Conservation (phyloP, 306 rosid species). For the Vigna angularis region DNA sequence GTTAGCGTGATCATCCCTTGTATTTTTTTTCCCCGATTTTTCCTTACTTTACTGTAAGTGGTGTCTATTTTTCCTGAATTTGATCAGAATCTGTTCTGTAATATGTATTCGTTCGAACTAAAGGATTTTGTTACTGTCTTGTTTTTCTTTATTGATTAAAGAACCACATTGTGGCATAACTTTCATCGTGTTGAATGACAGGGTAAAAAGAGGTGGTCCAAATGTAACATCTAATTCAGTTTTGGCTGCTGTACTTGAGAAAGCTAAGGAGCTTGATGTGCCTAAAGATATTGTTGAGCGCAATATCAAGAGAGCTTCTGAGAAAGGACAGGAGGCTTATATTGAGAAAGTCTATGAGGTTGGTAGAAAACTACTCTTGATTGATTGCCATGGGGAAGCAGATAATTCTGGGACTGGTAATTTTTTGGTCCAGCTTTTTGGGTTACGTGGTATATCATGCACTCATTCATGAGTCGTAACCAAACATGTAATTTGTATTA, state of each 20-base stretch:
- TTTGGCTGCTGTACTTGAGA: constrained; percentile 79
- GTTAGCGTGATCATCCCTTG: not conserved
- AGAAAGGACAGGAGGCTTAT: constrained; percentile 93
- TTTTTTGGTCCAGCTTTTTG: constrained; percentile 21
- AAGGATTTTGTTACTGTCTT: constrained; percentile 29
- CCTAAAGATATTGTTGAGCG: constrained; percentile 91
- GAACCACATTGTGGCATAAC: constrained; percentile 23
- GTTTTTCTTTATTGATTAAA: constrained; percentile 3
- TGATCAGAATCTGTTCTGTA: not conserved
- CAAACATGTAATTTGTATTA: not conserved
- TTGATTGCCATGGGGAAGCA: constrained; percentile 31
- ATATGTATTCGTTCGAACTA: constrained; percentile 28
- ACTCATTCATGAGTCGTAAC: not conserved
- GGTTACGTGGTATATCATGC: not conserved
- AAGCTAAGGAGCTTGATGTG: constrained; percentile 95
- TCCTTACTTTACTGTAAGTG: not conserved
- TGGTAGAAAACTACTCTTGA: constrained; percentile 41
- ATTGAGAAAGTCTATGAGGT: constrained; percentile 89
- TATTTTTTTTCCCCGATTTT: not conserved
- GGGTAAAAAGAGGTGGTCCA: constrained; percentile 87
- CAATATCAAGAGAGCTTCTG: constrained; percentile 87
- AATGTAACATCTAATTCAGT: constrained; percentile 70
- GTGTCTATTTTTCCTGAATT: constrained; percentile 16
- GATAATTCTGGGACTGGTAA: not conserved
- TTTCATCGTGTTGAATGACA: constrained; percentile 45